Evolutionary conservation across 2,329 filamentous ascomycete species (phyloP).

Genomic region (Neofusicoccum cordaticola): DNA sequence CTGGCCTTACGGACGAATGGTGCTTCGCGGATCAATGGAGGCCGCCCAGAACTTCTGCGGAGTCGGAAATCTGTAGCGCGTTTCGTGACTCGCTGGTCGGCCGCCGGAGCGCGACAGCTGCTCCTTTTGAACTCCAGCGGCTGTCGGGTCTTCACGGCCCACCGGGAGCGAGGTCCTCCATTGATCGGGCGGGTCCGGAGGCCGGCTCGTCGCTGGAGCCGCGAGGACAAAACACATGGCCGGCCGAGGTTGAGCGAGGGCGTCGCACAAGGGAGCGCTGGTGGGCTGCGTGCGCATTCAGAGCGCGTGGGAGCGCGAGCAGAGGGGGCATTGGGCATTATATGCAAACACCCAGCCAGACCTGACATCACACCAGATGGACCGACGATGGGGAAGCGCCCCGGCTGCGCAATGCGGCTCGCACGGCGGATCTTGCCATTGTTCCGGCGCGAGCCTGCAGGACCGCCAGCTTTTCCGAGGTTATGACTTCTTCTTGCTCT

Average conservation of each 20-base stretch:
- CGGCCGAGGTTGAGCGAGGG: neutral
- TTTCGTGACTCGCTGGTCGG: neutral
- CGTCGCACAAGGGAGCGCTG: neutral
- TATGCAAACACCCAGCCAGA: neutral
- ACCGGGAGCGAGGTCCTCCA: neutral
- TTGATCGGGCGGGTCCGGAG: constrained; percentile 6
- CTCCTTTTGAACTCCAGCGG: constrained; percentile 5
- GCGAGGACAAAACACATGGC: neutral
- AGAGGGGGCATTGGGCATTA: constrained; percentile 1
- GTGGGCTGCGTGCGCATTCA: neutral
- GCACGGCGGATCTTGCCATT: neutral
- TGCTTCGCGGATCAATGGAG: constrained; percentile 8
- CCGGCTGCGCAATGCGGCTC: neutral
- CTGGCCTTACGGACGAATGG: neutral
- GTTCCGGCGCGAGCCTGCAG: neutral
- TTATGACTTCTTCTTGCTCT: neutral
- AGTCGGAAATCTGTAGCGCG: constrained; percentile 11
- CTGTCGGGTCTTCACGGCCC: constrained; percentile 13
- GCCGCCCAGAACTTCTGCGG: neutral
- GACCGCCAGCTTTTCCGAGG: constrained; percentile 1
- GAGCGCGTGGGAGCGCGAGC: neutral
- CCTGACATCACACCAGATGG: constrained; percentile 12
- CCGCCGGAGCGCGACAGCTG: neutral
- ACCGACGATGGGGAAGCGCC: constrained; percentile 1
- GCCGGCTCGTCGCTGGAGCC: neutral